These are phyloP conservation scores for Rostrohypoxylon terebratum DNA, from an alignment of 495 filamentous ascomycete species.

Conservation along the genomic window DNA sequence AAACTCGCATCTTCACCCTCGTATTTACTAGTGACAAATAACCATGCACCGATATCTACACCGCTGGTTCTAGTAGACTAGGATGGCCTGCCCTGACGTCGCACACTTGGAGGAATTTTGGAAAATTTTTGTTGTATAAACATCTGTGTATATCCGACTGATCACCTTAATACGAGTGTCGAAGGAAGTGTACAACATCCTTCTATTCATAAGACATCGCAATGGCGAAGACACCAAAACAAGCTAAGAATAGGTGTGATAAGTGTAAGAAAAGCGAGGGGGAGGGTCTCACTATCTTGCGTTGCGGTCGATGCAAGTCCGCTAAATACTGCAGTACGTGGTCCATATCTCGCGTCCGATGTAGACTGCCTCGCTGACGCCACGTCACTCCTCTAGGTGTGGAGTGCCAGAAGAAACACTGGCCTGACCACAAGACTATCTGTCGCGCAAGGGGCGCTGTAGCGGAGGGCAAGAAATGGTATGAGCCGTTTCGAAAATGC, in stretches of 20 bases:
- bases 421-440: not conserved
- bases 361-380: not conserved
- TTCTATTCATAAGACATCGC: no score
- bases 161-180: not conserved
- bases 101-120: no score
- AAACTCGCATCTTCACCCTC: no score
- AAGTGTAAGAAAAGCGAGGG: not conserved
- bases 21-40: no score
- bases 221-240: not conserved
- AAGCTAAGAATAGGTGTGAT: not conserved
- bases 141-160: not conserved
- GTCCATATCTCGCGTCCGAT: not conserved
- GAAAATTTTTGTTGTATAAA: not conserved
- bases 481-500: not conserved
- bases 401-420: not conserved
- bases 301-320: slow-evolving; percentile 3
- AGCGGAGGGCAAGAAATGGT: slow-evolving; percentile 1
- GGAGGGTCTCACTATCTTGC: not conserved
- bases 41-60: not conserved
- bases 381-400: not conserved
- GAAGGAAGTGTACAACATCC: no score
- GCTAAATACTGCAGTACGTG: not conserved
- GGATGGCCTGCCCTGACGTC: no score
- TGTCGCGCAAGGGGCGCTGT: not conserved
- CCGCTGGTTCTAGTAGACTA: no score